Percentiles rank a stretch among this genome's conserved stretches.
Conservation (phyloP, 257 asterid genomes). For the Solanum pennellii region DNA sequence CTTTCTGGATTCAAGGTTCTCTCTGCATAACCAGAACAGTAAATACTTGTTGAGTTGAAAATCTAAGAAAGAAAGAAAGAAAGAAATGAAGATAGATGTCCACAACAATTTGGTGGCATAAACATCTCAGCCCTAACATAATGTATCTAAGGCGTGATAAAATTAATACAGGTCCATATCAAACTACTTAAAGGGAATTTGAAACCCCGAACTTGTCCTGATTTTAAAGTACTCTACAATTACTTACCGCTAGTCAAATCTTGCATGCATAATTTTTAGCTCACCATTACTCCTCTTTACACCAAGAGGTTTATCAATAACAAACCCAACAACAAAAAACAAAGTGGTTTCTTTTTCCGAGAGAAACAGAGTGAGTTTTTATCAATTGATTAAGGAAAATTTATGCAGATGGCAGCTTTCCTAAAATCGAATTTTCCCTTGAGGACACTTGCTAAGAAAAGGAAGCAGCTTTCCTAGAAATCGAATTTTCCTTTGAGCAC, state of each 20-base stretch:
- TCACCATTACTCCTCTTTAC: neutral
- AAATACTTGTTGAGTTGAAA: neutral
- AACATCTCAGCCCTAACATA: neutral
- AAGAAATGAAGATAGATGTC: neutral
- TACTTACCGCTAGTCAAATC: neutral
- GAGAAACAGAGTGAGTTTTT: neutral
- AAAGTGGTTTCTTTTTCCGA: neutral
- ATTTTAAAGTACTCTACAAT: neutral
- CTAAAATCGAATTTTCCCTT: neutral
- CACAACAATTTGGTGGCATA: neutral
- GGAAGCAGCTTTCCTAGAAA: neutral
- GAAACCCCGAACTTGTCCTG: neutral
- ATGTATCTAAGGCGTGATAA: neutral
- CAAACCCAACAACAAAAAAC: neutral
- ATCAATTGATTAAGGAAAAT: neutral
- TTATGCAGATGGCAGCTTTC: neutral
- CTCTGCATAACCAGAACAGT: constrained; percentile 22
- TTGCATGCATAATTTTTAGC: neutral
- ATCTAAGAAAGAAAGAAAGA: neutral
- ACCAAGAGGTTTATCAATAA: neutral
- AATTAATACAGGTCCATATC: neutral
- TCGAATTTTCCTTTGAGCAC: neutral
- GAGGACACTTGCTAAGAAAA: neutral
- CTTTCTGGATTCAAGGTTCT: constrained; percentile 26
- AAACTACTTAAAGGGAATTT: neutral